Evolutionary conservation across 1,284 basidiomycete species (phyloP).

Genomic region (Cryptococcus maquisensis): DNA sequence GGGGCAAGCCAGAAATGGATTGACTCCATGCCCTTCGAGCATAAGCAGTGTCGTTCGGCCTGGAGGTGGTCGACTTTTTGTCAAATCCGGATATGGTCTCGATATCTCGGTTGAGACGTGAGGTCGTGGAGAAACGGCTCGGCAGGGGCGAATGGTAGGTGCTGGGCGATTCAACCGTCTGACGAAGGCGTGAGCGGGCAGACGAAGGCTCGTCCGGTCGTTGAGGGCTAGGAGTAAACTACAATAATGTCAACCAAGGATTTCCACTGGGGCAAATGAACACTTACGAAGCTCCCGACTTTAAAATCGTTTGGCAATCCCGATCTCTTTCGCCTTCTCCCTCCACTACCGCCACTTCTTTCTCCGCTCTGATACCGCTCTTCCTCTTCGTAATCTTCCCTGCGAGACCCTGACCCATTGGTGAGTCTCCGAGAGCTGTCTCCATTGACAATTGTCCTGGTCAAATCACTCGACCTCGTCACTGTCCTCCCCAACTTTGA

Average conservation of each 20-base stretch:
- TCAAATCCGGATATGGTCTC: slow-evolving; percentile 12
- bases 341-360: slow-evolving; percentile 22
- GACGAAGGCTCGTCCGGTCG: slow-evolving; percentile 10
- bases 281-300: slow-evolving; percentile 28
- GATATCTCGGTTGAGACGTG: slow-evolving; percentile 4
- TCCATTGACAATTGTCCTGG: not conserved
- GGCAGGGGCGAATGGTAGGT: slow-evolving; percentile 10
- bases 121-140: slow-evolving; percentile 7
- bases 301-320: slow-evolving; percentile 36
- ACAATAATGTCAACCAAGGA: not conserved
- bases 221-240: slow-evolving; percentile 30
- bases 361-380: slow-evolving; percentile 22
- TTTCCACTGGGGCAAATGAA: not conserved
- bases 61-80: slow-evolving; percentile 8
- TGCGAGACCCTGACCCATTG: not conserved
- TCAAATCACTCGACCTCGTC: not conserved
- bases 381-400: slow-evolving; percentile 8
- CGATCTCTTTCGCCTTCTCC: slow-evolving; percentile 24
- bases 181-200: slow-evolving; percentile 11
- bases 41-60: slow-evolving; percentile 6
- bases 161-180: slow-evolving; percentile 12
- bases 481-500: not conserved
- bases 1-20: slow-evolving; percentile 26
- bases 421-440: not conserved
- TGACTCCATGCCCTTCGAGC: slow-evolving; percentile 23